phyloP scores from a whole-genome alignment of 768 basidiomycete species.

The Dacryopinax primogenitus region DNA sequence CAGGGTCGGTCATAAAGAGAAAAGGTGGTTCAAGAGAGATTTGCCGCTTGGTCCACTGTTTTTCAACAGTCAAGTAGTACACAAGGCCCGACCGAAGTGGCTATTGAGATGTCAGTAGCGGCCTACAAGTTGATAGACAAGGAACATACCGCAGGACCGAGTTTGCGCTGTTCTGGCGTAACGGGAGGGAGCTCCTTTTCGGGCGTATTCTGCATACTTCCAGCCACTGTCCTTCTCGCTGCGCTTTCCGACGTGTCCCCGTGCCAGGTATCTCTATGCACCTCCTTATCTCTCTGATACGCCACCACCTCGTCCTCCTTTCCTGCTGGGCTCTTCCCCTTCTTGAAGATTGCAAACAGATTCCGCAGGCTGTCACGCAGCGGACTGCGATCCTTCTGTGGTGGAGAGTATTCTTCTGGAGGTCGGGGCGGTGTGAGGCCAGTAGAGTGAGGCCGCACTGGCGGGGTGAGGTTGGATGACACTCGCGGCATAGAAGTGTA shows the following conservation, averaged over 20 bases:
- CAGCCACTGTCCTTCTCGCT: not conserved
- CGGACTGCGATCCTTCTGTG: not conserved
- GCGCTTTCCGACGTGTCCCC: not conserved
- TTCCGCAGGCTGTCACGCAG: not conserved
- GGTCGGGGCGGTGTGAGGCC: not conserved
- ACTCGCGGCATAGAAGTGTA: constrained; percentile 1
- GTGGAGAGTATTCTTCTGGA: not conserved
- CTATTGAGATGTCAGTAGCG: not conserved
- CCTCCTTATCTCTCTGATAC: constrained; percentile 4
- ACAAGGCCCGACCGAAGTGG: not conserved
- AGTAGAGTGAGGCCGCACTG: not conserved
- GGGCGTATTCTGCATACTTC: not conserved
- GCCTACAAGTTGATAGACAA: not conserved
- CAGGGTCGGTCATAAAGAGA: constrained; percentile 4
- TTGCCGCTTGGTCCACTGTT: not conserved
- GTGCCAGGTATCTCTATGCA: not conserved
- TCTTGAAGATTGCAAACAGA: not conserved
- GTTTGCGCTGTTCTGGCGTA: not conserved
- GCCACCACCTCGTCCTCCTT: not conserved
- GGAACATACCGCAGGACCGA: not conserved
- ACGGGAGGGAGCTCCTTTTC: not conserved
- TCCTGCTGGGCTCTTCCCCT: not conserved
- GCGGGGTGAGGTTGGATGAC: constrained; percentile 1
- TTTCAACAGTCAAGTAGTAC: not conserved
- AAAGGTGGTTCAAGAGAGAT: not conserved